Base-by-base conservation (phyloP, 495 filamentous ascomycete species). In the Entonaema liquescens region DNA sequence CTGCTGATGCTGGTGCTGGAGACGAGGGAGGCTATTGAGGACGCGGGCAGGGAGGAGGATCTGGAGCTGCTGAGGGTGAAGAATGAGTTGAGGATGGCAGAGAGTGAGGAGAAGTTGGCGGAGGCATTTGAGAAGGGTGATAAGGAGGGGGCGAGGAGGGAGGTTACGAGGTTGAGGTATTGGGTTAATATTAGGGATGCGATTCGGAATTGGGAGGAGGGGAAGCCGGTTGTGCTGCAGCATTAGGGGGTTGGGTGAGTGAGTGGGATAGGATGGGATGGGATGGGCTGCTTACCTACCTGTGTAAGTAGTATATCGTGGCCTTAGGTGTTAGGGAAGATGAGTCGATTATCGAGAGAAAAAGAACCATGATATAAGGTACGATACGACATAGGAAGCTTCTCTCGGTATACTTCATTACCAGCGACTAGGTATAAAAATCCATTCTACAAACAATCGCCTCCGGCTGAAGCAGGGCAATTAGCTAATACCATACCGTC, bases 1-100 rank as follows among this genome's bases (percentile, higher is more conserved):
- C 81, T 97, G 73, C 74, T 98, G 77, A 90, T 92, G 90, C 87
- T 92, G 77, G 94, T 99, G 53, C 84, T 98, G 83, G 95, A 97
- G 76, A 87, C 90, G 70, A 80, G 93, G 70, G 95, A 98, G 85
- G 83, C 83, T 64, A 93, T 98, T 69, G 95, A 97, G 74, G 91
- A 89, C 67, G 91, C 89, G 13, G 78, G 85, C 68, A 78, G 74
- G 3, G 93, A 94, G 82, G 85, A 78, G 35, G 90, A 83, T 56
- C 77, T 98, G 47, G 84, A 80, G 62, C 81, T 73, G 49, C 40
- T 97, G 79, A 84, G 84, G 79, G 72, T 33, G 55, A 86, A 84
- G 73, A 98, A 97, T 80, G 88, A 92, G 23, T 82, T 19, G 72
- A 79, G 93, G 71, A 87, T 97, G 28, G 59, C 54, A 53, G 82